Percentiles rank a stretch among this genome's conserved stretches.
These are phyloP conservation scores for Plasmodium sp. DNA, from an alignment of 169 alveolate genomes.

Conservation along the genomic window DNA sequence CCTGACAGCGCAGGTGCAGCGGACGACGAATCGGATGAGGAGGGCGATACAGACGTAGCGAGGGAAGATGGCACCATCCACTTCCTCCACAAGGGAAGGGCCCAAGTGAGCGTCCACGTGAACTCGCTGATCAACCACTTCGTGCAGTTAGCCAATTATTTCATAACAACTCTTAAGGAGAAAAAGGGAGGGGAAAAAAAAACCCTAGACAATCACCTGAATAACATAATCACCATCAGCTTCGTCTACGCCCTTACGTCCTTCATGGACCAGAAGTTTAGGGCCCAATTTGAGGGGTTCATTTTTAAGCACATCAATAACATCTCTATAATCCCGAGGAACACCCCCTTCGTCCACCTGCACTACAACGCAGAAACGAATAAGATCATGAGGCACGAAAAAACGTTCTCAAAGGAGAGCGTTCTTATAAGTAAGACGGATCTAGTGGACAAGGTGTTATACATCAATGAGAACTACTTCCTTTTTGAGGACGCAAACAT, in stretches of 20 bases:
- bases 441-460: constrained; percentile 1
- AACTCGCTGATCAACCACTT: constrained; percentile 15
- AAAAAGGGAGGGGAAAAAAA: constrained; percentile 40
- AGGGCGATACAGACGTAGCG: background rate
- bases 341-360: constrained; percentile 22
- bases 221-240: constrained; percentile 23
- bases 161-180: constrained; percentile 15
- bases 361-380: constrained; percentile 39
- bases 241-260: constrained; percentile 40
- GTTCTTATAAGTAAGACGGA: background rate
- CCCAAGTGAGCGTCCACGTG: constrained; percentile 3
- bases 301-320: constrained; percentile 57
- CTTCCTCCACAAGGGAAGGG: background rate
- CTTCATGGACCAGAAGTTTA: constrained; percentile 16
- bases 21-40: background rate
- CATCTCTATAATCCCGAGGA: constrained; percentile 42
- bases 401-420: constrained; percentile 11
- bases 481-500: constrained; percentile 17
- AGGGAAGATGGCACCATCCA: background rate
- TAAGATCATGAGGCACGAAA: constrained; percentile 31
- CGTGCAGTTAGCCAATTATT: constrained; percentile 9
- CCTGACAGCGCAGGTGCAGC: background rate
- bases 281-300: constrained; percentile 26
- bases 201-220: constrained; percentile 26
- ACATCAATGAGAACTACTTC: background rate